phyloP scores from a whole-genome alignment of 352 stramenopile genomes.

The Aphanomyces astaci region DNA sequence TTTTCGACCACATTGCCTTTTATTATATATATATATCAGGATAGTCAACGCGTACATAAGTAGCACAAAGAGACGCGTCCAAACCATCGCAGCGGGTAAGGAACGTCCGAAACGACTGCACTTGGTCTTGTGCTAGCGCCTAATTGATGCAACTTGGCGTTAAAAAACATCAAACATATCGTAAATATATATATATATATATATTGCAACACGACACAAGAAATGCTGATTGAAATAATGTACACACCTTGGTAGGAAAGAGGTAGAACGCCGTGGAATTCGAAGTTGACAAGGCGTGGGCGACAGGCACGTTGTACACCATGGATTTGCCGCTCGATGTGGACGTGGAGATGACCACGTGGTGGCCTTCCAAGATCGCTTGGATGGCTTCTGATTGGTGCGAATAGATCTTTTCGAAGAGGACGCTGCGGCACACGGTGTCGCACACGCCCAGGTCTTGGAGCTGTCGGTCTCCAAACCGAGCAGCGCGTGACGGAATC shows the following conservation, averaged over 20 bases:
- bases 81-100: constrained; percentile 42
- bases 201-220: neutral
- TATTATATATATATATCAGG: neutral
- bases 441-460: constrained; percentile 33
- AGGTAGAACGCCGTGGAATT: constrained; percentile 86
- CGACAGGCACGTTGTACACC: constrained; percentile 93
- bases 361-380: constrained; percentile 69
- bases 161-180: neutral
- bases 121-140: constrained; percentile 96
- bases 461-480: constrained; percentile 31
- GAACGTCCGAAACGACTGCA: constrained; percentile 79
- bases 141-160: neutral
- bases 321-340: constrained; percentile 96
- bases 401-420: constrained; percentile 78
- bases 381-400: constrained; percentile 89
- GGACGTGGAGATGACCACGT: constrained; percentile 93
- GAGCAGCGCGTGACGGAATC: constrained; percentile 34
- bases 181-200: too few relatives aligned
- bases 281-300: constrained; percentile 53
- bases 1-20: too few relatives aligned
- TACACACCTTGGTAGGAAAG: constrained; percentile 93
- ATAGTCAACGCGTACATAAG: constrained; percentile 42
- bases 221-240: neutral
- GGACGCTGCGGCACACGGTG: constrained; percentile 36
- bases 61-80: constrained; percentile 42